These are phyloP conservation scores for Cladorrhinum samala DNA, from an alignment of 495 filamentous ascomycete species.

Conservation along the genomic window DNA sequence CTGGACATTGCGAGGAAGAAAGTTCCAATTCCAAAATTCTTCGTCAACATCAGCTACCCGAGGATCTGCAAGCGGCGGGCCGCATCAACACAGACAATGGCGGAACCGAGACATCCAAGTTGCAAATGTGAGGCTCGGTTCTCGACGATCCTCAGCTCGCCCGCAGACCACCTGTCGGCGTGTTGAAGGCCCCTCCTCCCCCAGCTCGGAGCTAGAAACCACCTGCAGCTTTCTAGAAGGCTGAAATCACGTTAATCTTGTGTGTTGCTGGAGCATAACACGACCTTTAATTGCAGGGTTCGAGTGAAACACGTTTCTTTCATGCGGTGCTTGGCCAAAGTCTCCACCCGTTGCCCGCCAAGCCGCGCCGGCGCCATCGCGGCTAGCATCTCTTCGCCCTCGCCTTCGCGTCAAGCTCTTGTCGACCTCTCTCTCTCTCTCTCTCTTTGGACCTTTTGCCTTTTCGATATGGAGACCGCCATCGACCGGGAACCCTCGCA, in stretches of 20 bases:
- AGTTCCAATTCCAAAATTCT: not conserved
- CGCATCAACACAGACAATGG: not conserved
- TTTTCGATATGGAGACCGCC: no score
- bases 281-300: constrained; percentile 46
- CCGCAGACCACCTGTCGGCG: no score
- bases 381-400: constrained; percentile 4
- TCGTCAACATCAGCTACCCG: not conserved
- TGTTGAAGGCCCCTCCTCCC: not conserved
- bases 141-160: constrained; percentile 11
- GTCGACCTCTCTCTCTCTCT: not conserved
- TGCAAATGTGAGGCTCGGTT: constrained; percentile 2
- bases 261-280: constrained; percentile 37
- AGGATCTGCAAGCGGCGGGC: not conserved
- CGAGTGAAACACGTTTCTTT: constrained; percentile 42
- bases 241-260: constrained; percentile 37
- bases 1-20: no score
- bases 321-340: constrained; percentile 33
- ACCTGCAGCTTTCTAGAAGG: constrained; percentile 40
- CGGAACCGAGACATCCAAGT: not conserved
- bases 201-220: constrained; percentile 32
- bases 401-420: not conserved
- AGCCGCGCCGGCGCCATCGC: constrained; percentile 12
- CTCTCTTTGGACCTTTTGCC: not conserved
- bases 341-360: constrained; percentile 27
- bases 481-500: constrained; percentile 10